Base-by-base conservation (phyloP, 2,329 filamentous ascomycete genomes). In the Colletotrichum orchidophilum region DNA sequence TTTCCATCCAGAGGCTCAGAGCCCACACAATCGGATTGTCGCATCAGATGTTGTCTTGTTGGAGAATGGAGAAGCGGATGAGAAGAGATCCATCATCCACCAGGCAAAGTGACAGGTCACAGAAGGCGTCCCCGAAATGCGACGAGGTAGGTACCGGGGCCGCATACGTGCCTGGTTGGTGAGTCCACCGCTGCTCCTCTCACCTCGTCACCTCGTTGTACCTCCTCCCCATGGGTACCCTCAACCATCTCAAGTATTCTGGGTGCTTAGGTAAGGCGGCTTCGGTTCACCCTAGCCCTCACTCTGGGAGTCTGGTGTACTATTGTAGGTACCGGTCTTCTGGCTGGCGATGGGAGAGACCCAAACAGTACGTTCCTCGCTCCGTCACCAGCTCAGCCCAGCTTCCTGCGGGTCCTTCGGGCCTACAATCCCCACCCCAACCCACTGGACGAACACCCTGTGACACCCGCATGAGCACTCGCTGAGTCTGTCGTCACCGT, bases 381-480 rank as follows among this genome's bases (percentile, higher is more conserved):
- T 50, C 58, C n/a, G 57, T 35, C 57, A 29, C 57, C 57, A 61
- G 39, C 58, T 61, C 58, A 61, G 58, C 49, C 49, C 60, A 42
- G 49, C n/a, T 39, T 63, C 11, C 53, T 63, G 35, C 53, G 50
- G 39, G 53, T 11, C 53, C 26, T 3, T 18, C 3, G n/a, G 18
- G 27, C 29, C 67, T 63, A 54, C 63, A 5, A 8, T 57, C 55
- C 31, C 67, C 67, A 66, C 63, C 13, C 5, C 39, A 60, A 59
- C 27, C 63, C 63, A 70, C 55, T 31, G 21, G 24, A 53, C 60
- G 64, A 52, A 61, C 42, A 53, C 31, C 52, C 33, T 42, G 63
- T 68, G 64, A 63, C 42, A 63, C 68, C 68, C 53, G 59, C 63
- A 57, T 71, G 68, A 71, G 68, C 58, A 71, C 13, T 11, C 31